Evolutionary conservation across 2,329 filamentous ascomycete species (phyloP), one percentile per base, ranked within the genome.

Genomic region (Phialophora tarda): DNA sequence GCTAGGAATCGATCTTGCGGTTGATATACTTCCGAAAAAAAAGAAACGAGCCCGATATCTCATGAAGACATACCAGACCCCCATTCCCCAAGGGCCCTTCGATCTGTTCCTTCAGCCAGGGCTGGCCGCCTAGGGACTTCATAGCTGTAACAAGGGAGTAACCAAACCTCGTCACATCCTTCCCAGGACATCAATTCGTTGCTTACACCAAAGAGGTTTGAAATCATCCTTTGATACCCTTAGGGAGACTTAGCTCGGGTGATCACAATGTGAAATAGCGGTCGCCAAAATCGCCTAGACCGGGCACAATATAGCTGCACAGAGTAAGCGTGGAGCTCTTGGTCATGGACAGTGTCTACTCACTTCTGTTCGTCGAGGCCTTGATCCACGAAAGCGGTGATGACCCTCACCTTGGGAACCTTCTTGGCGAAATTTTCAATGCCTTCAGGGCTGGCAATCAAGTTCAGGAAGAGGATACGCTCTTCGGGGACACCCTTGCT

Each of bases 311-410:
- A 63, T 77, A 76, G 51, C 76, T 78, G 58, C 3, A 32, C 10
- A 34, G 6, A 54, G 23, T 67, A 62, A 67, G 65, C 61, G 28
- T 7, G 26, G 24, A 17, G 11, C 44, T 53, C 58, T 26, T 23
- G 10, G 17, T n/a, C 41, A 34, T 30, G 57, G 34, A 32, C 30
- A 32, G 12, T 11, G 4, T 8, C 4, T 21, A 83, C 88, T 76
- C 85, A 98, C 93, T 97, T 98, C 84, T 97, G 97, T 77, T 96
- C 93, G 78, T 99, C 91, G 69, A 99, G 83, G n/a, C 95, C 94
- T 82, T 94, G 86, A 77, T 99, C 95, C 75, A 99, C 90, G 77
- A 99, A 99, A 10, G 95, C 92, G 8, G 95, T 98, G 57, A 99
- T 92, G 23, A 99, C 91, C 70, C 93, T 88, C 66, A 98, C 84